Percentiles rank a stretch among this genome's conserved stretches.
These are phyloP conservation scores for Salix viminalis DNA, from an alignment of 345 rosid genomes.

Conservation along the genomic window DNA sequence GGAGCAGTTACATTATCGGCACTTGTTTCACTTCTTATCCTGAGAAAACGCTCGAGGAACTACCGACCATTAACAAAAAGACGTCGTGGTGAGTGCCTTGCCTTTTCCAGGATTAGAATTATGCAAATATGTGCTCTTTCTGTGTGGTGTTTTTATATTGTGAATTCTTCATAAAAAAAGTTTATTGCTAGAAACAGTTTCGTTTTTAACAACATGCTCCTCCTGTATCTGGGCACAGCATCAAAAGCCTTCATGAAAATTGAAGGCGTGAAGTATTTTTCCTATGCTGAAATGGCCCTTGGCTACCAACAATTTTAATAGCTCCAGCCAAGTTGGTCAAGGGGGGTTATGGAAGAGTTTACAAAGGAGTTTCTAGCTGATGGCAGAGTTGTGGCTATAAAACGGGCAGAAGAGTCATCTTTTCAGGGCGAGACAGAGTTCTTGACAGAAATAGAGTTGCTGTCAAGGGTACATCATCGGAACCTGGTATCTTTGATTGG, in stretches of 20 bases:
- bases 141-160: neutral
- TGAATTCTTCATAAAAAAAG: neutral
- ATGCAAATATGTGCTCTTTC: neutral
- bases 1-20: conserved; percentile 67
- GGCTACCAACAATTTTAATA: conserved; percentile 61
- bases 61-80: conserved; percentile 41
- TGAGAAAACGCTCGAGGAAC: conserved; percentile 44
- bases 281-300: conserved; percentile 59
- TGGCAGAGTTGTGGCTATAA: conserved; percentile 79
- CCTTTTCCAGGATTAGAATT: neutral
- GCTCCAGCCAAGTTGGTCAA: conserved; percentile 72
- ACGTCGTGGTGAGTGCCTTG: conserved; percentile 50
- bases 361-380: conserved; percentile 65
- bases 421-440: conserved; percentile 92
- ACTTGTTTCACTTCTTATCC: conserved; percentile 54
- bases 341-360: conserved; percentile 99
- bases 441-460: conserved; percentile 79
- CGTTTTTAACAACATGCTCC: conserved; percentile 8
- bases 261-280: conserved; percentile 73
- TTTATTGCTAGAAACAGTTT: neutral
- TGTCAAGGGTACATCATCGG: conserved; percentile 89
- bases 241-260: conserved; percentile 55
- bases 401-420: conserved; percentile 86
- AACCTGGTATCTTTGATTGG: conserved; percentile 89
- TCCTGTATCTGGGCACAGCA: conserved; percentile 34